Base-by-base conservation (phyloP, 805 yeast genomes). In the Zygosaccharomyces siamensis region DNA sequence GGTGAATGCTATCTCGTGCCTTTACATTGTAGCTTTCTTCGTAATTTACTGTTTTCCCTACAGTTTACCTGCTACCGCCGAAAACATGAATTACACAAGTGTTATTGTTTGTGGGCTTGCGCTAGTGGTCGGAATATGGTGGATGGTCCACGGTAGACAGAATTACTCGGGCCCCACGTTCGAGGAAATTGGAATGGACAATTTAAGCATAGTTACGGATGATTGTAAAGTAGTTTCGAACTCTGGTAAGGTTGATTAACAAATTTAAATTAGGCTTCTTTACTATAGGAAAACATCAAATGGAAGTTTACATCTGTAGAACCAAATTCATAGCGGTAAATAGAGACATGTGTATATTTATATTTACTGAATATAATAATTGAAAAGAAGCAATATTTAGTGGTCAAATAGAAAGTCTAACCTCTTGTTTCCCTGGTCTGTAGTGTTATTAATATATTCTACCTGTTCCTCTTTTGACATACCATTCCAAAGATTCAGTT, bases 391-490 rank as follows among this genome's bases (percentile, higher is more conserved):
- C n/a, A n/a, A n/a, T 26, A 8, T 20, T 20, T 46, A 65, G 45
- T 64, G 64, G 42, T 58, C 66, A 53, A 72, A 75, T 37, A 74
- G 51, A 55, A 74, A 74, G 51, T 84, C 86, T 39, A 85, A 67
- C 23, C 89, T 67, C 57, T 73, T 74, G 58, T 76, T 78, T 2
- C 89, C 89, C 35, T 62, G 66, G 54, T 82, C 86, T 0, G 55
- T 67, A 1, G 84, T 74, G 16, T 57, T 69, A 10, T 45, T 51
- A 14, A 73, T 55, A 60, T 85, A 85, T 1, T 72, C 62, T 6
- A 66, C 69, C 53, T 71, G 72, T 58, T 84, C 81, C 35, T 75
- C 79, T 6, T 50, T 59, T 2, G 77, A 62, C 76, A 80, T 54
- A 0, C 62, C 58, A 38, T 68, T 64, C 90, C 92, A 84, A 10